Conservation (phyloP, 495 filamentous ascomycete species). For the Aspergillus leporis region DNA sequence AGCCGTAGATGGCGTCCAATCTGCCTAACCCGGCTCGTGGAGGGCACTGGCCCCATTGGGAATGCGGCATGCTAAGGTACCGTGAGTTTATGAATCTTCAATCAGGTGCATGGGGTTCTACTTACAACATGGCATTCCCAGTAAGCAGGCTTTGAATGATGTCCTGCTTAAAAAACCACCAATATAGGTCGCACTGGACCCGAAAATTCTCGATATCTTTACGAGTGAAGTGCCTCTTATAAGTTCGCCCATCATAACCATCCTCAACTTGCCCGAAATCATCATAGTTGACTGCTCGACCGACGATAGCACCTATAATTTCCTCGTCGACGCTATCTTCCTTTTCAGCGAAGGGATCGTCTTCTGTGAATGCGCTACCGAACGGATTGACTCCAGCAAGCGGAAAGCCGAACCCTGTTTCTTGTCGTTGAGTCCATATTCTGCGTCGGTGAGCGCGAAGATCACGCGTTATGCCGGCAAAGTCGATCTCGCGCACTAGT, state of each 20-base stretch:
- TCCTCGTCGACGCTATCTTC: conserved; percentile 42
- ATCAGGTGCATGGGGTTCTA: conserved; percentile 15
- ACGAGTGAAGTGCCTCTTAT: conserved; percentile 52
- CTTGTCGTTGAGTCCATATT: conserved; percentile 25
- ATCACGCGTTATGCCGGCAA: conserved; percentile 66
- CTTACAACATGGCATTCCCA: conserved; percentile 81
- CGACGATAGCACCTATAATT: conserved; percentile 46
- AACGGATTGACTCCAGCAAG: conserved; percentile 21
- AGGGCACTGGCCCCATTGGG: conserved; percentile 78
- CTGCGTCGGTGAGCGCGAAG: conserved; percentile 55
- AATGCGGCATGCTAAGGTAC: conserved; percentile 67
- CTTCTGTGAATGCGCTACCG: conserved; percentile 26
- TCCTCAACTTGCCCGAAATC: conserved; percentile 45
- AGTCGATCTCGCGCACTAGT: conserved; percentile 81
- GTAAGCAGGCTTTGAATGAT: conserved; percentile 87
- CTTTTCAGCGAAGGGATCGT: conserved; percentile 47
- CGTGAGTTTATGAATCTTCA: conserved; percentile 16
- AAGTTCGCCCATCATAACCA: conserved; percentile 9
- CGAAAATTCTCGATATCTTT: conserved; percentile 78
- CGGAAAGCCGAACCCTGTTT: conserved; percentile 18
- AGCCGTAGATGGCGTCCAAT: conserved; percentile 80
- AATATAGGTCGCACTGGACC: conserved; percentile 84
- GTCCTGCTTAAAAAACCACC: conserved; percentile 97
- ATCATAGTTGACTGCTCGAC: conserved; percentile 47
- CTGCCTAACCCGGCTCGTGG: conserved; percentile 79